phyloP scores from a whole-genome alignment of 2,329 filamentous ascomycete species.

The Pseudocercospora cruenta region DNA sequence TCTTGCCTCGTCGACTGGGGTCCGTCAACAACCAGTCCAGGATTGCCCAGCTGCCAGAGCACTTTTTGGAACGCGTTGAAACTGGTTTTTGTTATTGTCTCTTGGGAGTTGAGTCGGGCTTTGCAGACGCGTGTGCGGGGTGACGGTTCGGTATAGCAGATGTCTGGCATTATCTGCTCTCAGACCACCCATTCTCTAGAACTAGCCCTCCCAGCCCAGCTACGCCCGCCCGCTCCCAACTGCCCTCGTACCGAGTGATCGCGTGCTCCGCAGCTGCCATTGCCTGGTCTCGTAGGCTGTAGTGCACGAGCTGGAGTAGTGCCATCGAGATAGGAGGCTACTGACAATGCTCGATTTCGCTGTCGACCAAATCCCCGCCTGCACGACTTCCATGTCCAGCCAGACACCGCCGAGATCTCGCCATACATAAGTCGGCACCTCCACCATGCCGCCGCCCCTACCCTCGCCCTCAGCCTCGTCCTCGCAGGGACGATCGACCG shows the following conservation, averaged over 20 bases:
- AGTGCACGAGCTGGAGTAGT: background rate
- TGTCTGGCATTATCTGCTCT: background rate
- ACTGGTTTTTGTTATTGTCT: background rate
- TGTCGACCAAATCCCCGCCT: background rate
- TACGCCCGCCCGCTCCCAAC: background rate
- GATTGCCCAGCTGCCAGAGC: background rate
- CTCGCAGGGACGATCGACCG: constrained; percentile 13
- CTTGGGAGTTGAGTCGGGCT: background rate
- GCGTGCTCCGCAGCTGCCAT: constrained; percentile 3
- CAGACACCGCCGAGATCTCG: background rate
- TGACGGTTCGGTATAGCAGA: background rate
- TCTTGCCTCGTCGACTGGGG: background rate
- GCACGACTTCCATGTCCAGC: constrained; percentile 14
- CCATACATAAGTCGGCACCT: constrained; percentile 3
- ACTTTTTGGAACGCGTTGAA: background rate
- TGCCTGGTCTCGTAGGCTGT: background rate
- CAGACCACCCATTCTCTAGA: background rate
- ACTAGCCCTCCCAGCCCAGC: background rate
- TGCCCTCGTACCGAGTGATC: background rate
- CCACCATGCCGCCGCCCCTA: constrained; percentile 18
- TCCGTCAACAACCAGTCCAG: background rate
- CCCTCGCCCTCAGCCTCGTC: constrained; percentile 15
- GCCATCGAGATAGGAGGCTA: background rate
- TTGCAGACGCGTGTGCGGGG: background rate
- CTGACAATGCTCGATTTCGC: background rate